Evolutionary conservation across 805 yeast genomes (phyloP).

Genomic region (Grigorovia jiainica): DNA sequence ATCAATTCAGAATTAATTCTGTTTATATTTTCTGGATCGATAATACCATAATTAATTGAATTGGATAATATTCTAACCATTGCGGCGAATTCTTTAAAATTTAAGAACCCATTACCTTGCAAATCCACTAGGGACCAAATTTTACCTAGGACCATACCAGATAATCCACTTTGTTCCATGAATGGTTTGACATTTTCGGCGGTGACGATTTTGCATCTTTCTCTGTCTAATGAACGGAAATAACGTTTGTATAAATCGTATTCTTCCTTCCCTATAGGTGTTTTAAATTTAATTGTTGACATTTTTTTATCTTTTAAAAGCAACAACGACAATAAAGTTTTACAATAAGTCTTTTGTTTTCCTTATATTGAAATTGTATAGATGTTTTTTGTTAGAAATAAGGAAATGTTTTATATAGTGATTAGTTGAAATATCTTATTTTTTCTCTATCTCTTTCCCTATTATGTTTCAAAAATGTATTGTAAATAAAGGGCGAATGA

Average conservation of each 20-base stretch:
- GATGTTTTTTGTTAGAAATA: too few relatives aligned
- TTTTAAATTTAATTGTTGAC: conserved; percentile 15
- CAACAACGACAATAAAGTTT: too few relatives aligned
- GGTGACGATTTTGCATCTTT: conserved; percentile 67
- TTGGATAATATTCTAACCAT: conserved; percentile 87
- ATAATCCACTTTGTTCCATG: conserved; percentile 75
- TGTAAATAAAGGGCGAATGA: too few relatives aligned
- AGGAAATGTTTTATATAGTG: too few relatives aligned
- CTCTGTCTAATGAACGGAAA: conserved; percentile 72
- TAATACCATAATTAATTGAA: conserved; percentile 54
- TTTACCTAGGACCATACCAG: conserved; percentile 69
- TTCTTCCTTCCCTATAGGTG: conserved; percentile 59
- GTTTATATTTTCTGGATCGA: conserved; percentile 17
- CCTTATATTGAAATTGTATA: too few relatives aligned
- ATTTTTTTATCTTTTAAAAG: too few relatives aligned
- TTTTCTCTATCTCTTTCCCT: too few relatives aligned
- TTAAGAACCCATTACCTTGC: conserved; percentile 71
- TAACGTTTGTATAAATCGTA: conserved; percentile 61
- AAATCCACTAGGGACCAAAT: conserved; percentile 89
- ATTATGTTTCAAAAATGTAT: too few relatives aligned
- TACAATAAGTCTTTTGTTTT: too few relatives aligned
- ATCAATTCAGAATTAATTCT: conserved; percentile 35
- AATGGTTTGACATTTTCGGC: conserved; percentile 79
- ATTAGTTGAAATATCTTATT: too few relatives aligned
- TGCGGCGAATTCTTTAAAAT: conserved; percentile 68